phyloP scores from a whole-genome alignment of 2,329 filamentous ascomycete species.

The Fusarium duplospermum region DNA sequence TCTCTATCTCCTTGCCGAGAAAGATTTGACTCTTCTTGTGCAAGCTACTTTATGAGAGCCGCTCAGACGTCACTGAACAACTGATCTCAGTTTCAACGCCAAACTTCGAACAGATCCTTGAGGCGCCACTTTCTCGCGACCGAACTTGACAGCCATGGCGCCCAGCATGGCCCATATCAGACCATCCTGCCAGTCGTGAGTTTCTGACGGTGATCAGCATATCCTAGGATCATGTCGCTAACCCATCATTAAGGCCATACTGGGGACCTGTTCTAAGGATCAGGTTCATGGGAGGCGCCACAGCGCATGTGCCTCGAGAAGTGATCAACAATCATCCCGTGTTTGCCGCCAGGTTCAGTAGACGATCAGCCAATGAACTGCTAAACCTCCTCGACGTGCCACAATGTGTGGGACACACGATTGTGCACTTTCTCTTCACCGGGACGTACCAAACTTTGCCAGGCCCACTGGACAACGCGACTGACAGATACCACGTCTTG shows the following conservation, averaged over 20 bases:
- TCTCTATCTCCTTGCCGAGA: not conserved
- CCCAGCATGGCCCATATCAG: no score
- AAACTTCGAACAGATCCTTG: no score
- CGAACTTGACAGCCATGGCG: not conserved
- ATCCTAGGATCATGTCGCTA: no score
- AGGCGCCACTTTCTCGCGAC: no score
- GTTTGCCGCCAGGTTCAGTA: not conserved
- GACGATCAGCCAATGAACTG: not conserved
- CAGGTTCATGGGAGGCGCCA: not conserved
- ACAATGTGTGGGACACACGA: not conserved
- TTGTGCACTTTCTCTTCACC: not conserved
- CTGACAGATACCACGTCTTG: not conserved
- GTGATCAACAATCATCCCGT: not conserved
- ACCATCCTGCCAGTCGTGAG: no score
- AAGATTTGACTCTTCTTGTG: not conserved
- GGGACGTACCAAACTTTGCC: not conserved
- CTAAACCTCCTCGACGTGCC: not conserved
- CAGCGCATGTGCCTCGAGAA: not conserved
- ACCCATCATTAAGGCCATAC: not conserved
- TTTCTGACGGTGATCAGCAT: no score
- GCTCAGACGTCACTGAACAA: not conserved
- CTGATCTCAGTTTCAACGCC: not conserved
- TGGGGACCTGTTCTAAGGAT: not conserved
- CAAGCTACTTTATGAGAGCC: not conserved
- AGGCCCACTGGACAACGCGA: no score